Percentiles rank a stretch among this genome's conserved stretches.
Evolutionary conservation across 2,329 filamentous ascomycete genomes (phyloP).

Genomic region (Pseudocercospora crystallina): DNA sequence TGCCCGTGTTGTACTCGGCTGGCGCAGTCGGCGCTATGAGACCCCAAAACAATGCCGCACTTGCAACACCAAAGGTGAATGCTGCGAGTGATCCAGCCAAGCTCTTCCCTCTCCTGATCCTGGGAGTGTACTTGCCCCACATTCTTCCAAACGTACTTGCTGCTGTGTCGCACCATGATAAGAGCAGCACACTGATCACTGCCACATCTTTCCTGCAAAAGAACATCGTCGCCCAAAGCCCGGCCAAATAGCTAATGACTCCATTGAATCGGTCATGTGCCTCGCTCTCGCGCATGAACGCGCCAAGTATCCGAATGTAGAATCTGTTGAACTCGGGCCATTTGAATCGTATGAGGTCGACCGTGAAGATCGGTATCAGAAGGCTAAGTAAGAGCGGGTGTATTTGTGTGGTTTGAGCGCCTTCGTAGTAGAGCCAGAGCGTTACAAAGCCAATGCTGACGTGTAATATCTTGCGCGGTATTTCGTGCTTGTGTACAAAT

Average conservation of each 20-base stretch:
- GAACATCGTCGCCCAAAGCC: slow-evolving; percentile 79
- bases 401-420: slow-evolving; percentile 73
- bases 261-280: slow-evolving; percentile 86
- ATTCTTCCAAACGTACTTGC: slow-evolving; percentile 90
- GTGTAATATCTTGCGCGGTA: slow-evolving; percentile 88
- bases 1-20: slow-evolving; percentile 38
- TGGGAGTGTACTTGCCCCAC: slow-evolving; percentile 85
- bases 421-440: slow-evolving; percentile 78
- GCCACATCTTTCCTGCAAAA: slow-evolving; percentile 93
- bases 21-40: slow-evolving; percentile 64
- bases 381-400: slow-evolving; percentile 79
- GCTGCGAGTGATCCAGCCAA: slow-evolving; percentile 85
- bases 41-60: slow-evolving; percentile 85
- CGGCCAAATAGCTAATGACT: slow-evolving; percentile 93
- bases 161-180: slow-evolving; percentile 98
- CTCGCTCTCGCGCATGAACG: slow-evolving; percentile 95
- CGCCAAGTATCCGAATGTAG: slow-evolving; percentile 81
- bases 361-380: slow-evolving; percentile 78
- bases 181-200: slow-evolving; percentile 81
- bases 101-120: slow-evolving; percentile 83
- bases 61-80: slow-evolving; percentile 76
- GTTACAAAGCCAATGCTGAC: slow-evolving; percentile 96
- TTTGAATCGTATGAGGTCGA: slow-evolving; percentile 80
- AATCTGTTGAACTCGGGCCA: slow-evolving; percentile 79
- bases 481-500: slow-evolving; percentile 92